These are phyloP conservation scores for Colletotrichum trifolii DNA, from an alignment of 2,329 filamentous ascomycete genomes.

Conservation along the genomic window DNA sequence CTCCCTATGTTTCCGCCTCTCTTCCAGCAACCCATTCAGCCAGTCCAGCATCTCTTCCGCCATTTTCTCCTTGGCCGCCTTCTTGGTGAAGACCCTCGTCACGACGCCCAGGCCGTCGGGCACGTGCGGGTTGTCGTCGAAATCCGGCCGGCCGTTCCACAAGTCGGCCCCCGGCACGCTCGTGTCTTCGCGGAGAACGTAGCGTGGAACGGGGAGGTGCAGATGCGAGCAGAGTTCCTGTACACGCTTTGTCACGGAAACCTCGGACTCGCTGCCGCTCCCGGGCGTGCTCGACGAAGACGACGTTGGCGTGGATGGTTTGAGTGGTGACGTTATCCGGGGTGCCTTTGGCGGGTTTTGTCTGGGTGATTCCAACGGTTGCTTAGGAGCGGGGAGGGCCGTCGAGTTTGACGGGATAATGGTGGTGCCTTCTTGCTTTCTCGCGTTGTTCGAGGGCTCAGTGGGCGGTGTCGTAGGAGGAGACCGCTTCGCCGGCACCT, in stretches of 20 bases:
- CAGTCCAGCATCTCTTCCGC: conserved; percentile 52
- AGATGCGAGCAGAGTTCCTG: conserved; percentile 47
- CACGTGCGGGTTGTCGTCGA: conserved; percentile 44
- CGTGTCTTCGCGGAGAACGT: conserved; percentile 42
- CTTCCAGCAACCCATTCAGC: conserved; percentile 41
- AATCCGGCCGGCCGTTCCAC: conserved; percentile 51
- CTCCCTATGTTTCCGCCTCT: conserved; percentile 31
- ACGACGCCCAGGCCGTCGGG: conserved; percentile 49
- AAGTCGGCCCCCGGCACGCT: conserved; percentile 38
- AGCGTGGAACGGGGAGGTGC: conserved; percentile 47
- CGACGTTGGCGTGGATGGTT: background rate
- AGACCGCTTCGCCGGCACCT: conserved; percentile 11
- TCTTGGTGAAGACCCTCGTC: conserved; percentile 46
- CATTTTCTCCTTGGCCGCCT: conserved; percentile 50
- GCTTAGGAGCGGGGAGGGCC: background rate
- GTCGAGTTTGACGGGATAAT: background rate
- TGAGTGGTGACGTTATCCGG: background rate
- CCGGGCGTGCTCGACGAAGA: background rate
- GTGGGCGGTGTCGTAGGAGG: background rate
- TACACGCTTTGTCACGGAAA: conserved; percentile 43
- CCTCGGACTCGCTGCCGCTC: conserved; percentile 1
- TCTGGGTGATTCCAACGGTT: background rate
- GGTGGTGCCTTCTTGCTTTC: background rate
- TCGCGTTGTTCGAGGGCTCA: background rate
- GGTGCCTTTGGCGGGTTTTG: conserved; percentile 33